Percentiles rank a stretch among this genome's conserved stretches.
These are phyloP conservation scores for Tephrocybe sp. DNA, from an alignment of 768 basidiomycete genomes.

Conservation along the genomic window DNA sequence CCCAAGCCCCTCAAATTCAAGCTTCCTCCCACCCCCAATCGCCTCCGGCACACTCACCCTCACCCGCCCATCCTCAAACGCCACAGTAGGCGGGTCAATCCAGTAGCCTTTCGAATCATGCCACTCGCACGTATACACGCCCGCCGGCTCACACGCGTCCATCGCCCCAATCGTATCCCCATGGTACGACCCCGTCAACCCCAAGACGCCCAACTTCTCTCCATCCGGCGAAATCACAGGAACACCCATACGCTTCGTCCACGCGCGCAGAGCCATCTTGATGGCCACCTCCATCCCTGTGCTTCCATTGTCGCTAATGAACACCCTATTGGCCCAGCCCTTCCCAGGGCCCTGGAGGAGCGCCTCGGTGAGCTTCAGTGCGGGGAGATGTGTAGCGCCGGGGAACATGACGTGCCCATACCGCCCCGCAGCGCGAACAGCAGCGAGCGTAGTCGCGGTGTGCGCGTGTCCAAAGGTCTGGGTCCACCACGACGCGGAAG, in stretches of 20 bases:
- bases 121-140: slow-evolving; percentile 95
- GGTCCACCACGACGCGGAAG: slow-evolving; percentile 99
- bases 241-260: slow-evolving; percentile 27
- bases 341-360: slow-evolving; percentile 80
- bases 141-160: slow-evolving; percentile 86
- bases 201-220: slow-evolving; percentile 73
- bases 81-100: slow-evolving; percentile 87
- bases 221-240: slow-evolving; percentile 6
- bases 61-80: slow-evolving; percentile 59
- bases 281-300: slow-evolving; percentile 97
- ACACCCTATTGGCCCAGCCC: slow-evolving; percentile 90
- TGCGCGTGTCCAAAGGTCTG: slow-evolving; percentile 87
- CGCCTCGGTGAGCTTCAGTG: slow-evolving; percentile 79
- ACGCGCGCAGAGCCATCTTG: slow-evolving; percentile 92
- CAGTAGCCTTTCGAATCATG: slow-evolving; percentile 90
- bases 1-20: slow-evolving; percentile 44
- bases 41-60: slow-evolving; percentile 54
- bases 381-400: slow-evolving; percentile 82
- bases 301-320: slow-evolving; percentile 93
- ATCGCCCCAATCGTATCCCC: slow-evolving; percentile 98
- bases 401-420: slow-evolving; percentile 99
- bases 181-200: slow-evolving; percentile 92
- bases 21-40: slow-evolving; percentile 23
- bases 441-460: slow-evolving; percentile 77
- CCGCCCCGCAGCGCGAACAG: slow-evolving; percentile 85